These are phyloP conservation scores for Hawksworthiomyces lignivorus DNA, from an alignment of 2,329 filamentous ascomycete genomes.

Conservation along the genomic window DNA sequence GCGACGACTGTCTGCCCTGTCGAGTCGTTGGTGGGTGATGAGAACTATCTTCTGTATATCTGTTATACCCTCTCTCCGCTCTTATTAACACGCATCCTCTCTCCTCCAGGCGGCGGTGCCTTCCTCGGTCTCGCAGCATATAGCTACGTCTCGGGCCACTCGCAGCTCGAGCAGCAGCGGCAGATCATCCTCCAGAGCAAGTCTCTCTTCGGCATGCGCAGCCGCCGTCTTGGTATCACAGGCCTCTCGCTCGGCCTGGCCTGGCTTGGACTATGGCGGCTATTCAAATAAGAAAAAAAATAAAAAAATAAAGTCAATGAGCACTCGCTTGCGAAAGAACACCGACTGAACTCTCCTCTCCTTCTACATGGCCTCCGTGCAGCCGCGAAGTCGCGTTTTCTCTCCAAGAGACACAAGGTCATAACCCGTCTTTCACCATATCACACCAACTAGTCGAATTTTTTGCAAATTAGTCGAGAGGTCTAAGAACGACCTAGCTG, in stretches of 20 bases:
- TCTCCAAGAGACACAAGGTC: no score
- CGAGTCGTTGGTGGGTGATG: constrained; percentile 56
- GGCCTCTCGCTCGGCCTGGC: constrained; percentile 60
- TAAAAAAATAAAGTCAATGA: no score
- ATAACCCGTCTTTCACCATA: no score
- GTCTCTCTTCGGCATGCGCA: constrained; percentile 65
- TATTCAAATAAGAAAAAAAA: constrained; percentile 40
- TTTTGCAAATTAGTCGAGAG: no score
- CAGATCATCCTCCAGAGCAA: constrained; percentile 60
- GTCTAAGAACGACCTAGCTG: no score
- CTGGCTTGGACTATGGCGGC: constrained; percentile 63
- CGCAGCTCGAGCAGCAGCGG: constrained; percentile 60
- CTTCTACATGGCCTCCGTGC: no score
- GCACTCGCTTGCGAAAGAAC: no score
- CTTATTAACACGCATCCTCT: background rate
- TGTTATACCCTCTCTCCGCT: no score
- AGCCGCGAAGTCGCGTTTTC: no score
- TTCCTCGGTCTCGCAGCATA: constrained; percentile 71
- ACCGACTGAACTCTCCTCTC: no score
- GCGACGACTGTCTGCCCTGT: constrained; percentile 64
- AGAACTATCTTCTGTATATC: background rate
- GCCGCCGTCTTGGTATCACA: constrained; percentile 58
- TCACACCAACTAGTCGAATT: no score
- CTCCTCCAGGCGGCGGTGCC: constrained; percentile 56
- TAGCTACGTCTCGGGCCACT: constrained; percentile 68